Evolutionary conservation across 805 yeast species (phyloP).

Genomic region (Candida loeiensis): DNA sequence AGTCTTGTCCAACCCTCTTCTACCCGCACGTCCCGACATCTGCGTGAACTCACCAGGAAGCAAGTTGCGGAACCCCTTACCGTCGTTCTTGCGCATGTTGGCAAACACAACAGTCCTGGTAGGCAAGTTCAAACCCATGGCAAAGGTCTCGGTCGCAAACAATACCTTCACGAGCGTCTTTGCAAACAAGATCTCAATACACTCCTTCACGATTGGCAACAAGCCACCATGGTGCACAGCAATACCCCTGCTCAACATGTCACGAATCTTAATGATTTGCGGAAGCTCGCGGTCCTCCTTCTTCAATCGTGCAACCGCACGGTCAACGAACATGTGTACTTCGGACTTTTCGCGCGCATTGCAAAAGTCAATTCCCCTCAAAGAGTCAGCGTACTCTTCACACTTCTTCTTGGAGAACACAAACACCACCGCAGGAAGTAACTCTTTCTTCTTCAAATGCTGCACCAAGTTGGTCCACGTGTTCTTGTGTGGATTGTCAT

Average conservation of each 20-base stretch:
- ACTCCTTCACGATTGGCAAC: slow-evolving; percentile 88
- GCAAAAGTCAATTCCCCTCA: slow-evolving; percentile 73
- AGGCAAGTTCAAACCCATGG: slow-evolving; percentile 96
- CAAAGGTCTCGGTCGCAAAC: slow-evolving; percentile 97
- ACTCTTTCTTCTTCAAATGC: slow-evolving; percentile 56
- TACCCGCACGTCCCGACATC: slow-evolving; percentile 98
- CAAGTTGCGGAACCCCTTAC: slow-evolving; percentile 72
- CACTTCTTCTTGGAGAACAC: slow-evolving; percentile 92
- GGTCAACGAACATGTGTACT: slow-evolving; percentile 88
- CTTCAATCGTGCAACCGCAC: slow-evolving; percentile 76
- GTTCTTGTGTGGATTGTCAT: slow-evolving; percentile 72
- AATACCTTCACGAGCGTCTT: slow-evolving; percentile 81
- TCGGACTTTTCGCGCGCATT: slow-evolving; percentile 84
- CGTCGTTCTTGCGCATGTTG: slow-evolving; percentile 86
- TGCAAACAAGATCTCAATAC: slow-evolving; percentile 88
- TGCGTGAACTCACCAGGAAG: slow-evolving; percentile 97
- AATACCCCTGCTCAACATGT: slow-evolving; percentile 82
- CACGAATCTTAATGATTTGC: slow-evolving; percentile 80
- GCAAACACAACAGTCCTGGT: slow-evolving; percentile 94
- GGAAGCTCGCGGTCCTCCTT: slow-evolving; percentile 92
- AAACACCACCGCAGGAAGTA: slow-evolving; percentile 90
- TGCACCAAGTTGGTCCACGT: slow-evolving; percentile 77
- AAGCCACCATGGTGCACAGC: slow-evolving; percentile 96
- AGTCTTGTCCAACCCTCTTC: slow-evolving; percentile 89
- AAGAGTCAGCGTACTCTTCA: slow-evolving; percentile 84